phyloP scores from a whole-genome alignment of 139 green algal genomes.

The Volvox reticuliferus region DNA sequence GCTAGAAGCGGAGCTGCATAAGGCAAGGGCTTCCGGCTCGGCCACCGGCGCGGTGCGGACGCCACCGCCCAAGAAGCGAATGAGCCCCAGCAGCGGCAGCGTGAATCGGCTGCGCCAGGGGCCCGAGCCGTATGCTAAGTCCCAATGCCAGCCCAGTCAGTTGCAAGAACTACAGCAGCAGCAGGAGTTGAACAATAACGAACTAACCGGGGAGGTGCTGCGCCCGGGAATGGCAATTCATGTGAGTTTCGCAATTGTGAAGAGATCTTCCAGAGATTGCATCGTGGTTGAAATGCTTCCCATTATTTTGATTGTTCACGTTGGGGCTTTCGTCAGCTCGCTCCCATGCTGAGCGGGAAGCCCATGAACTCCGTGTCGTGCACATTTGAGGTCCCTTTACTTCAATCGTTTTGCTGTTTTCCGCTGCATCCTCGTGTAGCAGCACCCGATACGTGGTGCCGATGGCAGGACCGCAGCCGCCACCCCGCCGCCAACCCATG shows the following conservation, averaged over 20 bases:
- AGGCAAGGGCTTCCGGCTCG: neutral
- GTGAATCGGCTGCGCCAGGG: neutral
- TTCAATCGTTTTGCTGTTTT: no score
- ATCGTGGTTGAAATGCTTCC: no score
- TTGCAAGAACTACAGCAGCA: neutral
- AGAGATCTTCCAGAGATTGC: no score
- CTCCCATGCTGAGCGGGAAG: no score
- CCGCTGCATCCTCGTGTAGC: neutral
- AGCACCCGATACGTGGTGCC: neutral
- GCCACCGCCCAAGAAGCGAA: neutral
- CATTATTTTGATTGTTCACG: no score
- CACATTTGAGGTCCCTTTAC: no score
- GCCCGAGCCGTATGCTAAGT: neutral
- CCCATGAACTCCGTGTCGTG: no score
- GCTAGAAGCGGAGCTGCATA: constrained; percentile 35
- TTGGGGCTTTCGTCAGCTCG: no score
- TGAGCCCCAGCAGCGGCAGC: neutral
- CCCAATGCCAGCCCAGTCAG: neutral
- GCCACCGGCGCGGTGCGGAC: neutral
- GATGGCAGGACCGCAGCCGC: neutral
- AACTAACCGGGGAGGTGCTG: neutral
- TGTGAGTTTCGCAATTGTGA: no score
- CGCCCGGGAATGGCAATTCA: no score
- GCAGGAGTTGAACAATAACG: neutral
- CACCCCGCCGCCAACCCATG: neutral